phyloP scores from a whole-genome alignment of 169 alveolate genomes.

The Plasmodium knowlesi region DNA sequence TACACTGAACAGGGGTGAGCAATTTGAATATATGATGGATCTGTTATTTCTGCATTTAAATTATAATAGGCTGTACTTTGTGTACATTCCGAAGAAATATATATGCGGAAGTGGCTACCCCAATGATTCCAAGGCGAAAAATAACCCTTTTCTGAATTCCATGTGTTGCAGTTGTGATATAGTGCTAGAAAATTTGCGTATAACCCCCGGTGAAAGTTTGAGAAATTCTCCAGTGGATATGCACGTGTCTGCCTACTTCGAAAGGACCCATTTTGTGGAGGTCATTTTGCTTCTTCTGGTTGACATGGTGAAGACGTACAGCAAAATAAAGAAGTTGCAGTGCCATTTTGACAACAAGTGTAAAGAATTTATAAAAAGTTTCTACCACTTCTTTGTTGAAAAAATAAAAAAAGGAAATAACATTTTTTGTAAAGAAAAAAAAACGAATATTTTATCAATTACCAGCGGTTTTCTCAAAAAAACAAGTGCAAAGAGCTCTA shows the following conservation, averaged over 20 bases:
- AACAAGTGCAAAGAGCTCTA: slow-evolving; percentile 13
- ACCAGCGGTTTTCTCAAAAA: slow-evolving; percentile 30
- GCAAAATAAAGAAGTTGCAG: slow-evolving; percentile 55
- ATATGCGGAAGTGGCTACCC: neutral
- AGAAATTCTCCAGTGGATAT: neutral
- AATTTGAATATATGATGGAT: slow-evolving; percentile 61
- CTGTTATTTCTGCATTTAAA: slow-evolving; percentile 61
- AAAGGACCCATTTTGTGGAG: slow-evolving; percentile 37
- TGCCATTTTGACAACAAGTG: slow-evolving; percentile 43
- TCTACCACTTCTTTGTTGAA: slow-evolving; percentile 19
- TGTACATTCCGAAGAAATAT: slow-evolving; percentile 37
- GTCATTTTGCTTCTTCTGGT: slow-evolving; percentile 43
- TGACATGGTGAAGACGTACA: slow-evolving; percentile 41
- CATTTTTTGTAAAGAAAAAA: slow-evolving; percentile 40
- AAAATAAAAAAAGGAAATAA: slow-evolving; percentile 22
- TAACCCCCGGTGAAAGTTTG: slow-evolving; percentile 19
- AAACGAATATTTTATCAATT: slow-evolving; percentile 1
- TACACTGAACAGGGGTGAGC: slow-evolving; percentile 46
- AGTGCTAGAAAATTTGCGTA: slow-evolving; percentile 48
- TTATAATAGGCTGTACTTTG: slow-evolving; percentile 50
- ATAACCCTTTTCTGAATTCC: slow-evolving; percentile 25
- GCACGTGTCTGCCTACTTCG: slow-evolving; percentile 36
- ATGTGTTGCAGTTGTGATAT: slow-evolving; percentile 52
- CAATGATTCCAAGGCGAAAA: slow-evolving; percentile 4
- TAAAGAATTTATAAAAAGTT: slow-evolving; percentile 43